Evolutionary conservation across 331 rosid species (phyloP).

Genomic region (Arachis monticola): DNA sequence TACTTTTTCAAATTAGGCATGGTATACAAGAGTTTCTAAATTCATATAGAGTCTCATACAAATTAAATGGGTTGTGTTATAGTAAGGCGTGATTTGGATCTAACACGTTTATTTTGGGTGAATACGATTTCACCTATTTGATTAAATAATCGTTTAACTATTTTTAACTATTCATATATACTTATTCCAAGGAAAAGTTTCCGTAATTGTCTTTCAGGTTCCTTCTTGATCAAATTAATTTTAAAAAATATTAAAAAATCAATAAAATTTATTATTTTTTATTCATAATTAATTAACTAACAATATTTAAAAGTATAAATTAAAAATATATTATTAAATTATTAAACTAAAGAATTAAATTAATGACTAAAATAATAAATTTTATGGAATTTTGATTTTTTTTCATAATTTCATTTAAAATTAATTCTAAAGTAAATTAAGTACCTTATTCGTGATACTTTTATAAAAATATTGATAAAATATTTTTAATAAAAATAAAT

Average conservation of each 20-base stretch:
- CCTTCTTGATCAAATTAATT: background rate
- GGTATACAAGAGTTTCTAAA: slow-evolving; percentile 14
- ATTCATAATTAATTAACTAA: no score
- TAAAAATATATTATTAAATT: no score
- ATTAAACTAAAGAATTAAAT: no score
- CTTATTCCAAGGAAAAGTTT: background rate
- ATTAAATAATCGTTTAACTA: no score
- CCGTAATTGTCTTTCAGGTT: background rate
- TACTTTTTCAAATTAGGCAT: background rate
- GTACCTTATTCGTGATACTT: no score
- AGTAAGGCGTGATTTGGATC: slow-evolving; percentile 14
- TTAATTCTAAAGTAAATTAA: background rate
- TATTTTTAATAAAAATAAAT: background rate
- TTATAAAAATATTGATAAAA: background rate
- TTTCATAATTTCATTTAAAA: background rate
- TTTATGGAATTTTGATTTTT: background rate
- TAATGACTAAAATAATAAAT: no score
- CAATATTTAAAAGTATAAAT: no score
- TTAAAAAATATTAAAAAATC: no score
- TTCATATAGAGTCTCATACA: background rate
- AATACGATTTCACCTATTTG: no score
- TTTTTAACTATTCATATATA: background rate
- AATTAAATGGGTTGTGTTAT: background rate
- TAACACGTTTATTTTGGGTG: background rate
- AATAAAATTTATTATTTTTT: no score